These are phyloP conservation scores for Picea sitchensis DNA, from an alignment of 75 land plant species.

Conservation along the genomic window DNA sequence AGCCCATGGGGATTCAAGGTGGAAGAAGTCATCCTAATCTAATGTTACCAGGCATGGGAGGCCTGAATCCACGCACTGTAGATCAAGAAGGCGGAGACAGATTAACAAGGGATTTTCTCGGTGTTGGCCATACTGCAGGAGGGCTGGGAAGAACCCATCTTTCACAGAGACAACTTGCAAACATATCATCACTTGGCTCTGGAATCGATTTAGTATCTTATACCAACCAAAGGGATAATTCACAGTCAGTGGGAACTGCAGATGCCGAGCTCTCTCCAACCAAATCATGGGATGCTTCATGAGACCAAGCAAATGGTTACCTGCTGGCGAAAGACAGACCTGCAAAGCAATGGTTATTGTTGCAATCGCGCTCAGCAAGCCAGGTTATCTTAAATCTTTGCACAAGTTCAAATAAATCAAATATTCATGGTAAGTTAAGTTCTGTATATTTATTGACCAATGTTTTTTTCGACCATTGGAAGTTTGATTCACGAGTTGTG, in stretches of 20 bases:
- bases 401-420: not conserved
- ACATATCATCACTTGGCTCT: conserved; percentile 1
- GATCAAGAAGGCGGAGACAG: not conserved
- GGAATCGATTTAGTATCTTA: not conserved
- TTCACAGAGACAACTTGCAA: not conserved
- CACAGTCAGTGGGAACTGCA: conserved; percentile 1
- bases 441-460: not conserved
- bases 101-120: conserved; percentile 11
- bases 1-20: too few relatives aligned
- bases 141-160: conserved; percentile 8
- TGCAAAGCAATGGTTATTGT: not conserved
- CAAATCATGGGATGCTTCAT: conserved; percentile 9
- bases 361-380: conserved; percentile 2
- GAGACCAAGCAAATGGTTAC: not conserved
- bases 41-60: not conserved
- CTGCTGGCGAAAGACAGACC: not conserved
- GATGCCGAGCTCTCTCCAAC: conserved; percentile 1
- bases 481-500: not conserved
- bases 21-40: not conserved
- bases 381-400: not conserved
- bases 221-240: not conserved
- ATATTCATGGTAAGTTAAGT: not conserved
- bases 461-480: not conserved
- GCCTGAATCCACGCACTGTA: not conserved
- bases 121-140: not conserved